phyloP scores from a whole-genome alignment of 2,329 filamentous ascomycete species.

The Cercospora nicotianae region DNA sequence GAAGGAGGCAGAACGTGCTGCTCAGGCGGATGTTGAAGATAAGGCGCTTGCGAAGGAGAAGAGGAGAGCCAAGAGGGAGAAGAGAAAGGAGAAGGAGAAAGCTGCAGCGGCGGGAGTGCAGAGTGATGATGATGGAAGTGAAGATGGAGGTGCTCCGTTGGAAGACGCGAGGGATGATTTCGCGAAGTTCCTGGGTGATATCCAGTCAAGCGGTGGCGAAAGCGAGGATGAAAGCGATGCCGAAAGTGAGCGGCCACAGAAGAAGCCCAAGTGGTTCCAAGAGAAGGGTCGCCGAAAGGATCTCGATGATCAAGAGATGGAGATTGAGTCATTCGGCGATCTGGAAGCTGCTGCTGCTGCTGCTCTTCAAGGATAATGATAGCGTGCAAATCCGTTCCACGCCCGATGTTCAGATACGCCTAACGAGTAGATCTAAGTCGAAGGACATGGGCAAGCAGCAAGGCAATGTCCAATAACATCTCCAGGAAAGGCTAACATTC shows the following conservation, averaged over 20 bases:
- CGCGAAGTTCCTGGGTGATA: constrained; percentile 46
- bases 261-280: constrained; percentile 77
- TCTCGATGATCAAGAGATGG: constrained; percentile 53
- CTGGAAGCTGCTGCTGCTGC: constrained; percentile 70
- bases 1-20: constrained; percentile 69
- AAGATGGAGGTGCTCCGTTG: constrained; percentile 28
- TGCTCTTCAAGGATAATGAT: neutral
- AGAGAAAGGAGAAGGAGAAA: constrained; percentile 66
- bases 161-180: constrained; percentile 42
- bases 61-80: constrained; percentile 72
- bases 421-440: neutral
- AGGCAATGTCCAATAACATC: neutral
- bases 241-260: constrained; percentile 45
- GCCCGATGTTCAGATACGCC: neutral
- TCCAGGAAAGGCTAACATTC: neutral
- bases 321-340: constrained; percentile 77
- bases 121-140: constrained; percentile 21
- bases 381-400: neutral
- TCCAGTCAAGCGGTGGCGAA: constrained; percentile 30
- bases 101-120: constrained; percentile 45
- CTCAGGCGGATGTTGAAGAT: constrained; percentile 75
- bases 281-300: constrained; percentile 59
- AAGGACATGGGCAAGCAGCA: neutral
- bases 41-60: constrained; percentile 78
- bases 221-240: constrained; percentile 40